phyloP scores from a whole-genome alignment of 306 rosid species.

The Calophaca sinica region DNA sequence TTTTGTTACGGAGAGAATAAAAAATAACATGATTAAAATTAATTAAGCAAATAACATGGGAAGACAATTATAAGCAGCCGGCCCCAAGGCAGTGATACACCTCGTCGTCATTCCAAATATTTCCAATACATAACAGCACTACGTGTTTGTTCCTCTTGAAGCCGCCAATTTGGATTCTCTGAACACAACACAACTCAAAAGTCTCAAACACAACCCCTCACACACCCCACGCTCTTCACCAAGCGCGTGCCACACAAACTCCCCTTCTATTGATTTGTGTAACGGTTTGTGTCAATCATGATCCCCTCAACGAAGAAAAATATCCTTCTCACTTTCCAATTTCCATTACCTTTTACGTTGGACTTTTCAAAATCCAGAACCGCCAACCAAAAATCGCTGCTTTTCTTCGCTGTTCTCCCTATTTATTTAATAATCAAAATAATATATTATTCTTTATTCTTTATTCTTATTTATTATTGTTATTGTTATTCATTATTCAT shows the following conservation, averaged over 20 bases:
- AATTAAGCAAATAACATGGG: no score
- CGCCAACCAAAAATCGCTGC: slow-evolving; percentile 60
- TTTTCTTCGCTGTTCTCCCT: slow-evolving; percentile 55
- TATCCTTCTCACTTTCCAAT: slow-evolving; percentile 14
- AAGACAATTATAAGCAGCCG: no score
- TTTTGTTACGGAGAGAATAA: no score
- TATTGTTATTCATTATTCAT: neutral
- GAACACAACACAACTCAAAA: neutral
- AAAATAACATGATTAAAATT: no score
- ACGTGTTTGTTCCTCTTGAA: slow-evolving; percentile 1
- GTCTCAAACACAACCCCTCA: neutral
- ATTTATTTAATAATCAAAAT: slow-evolving; percentile 13
- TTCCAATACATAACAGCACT: slow-evolving; percentile 41
- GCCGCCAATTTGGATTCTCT: slow-evolving; percentile 51
- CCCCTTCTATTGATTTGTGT: slow-evolving; percentile 2
- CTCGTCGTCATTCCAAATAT: no score
- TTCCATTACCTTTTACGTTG: neutral
- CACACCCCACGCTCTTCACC: neutral
- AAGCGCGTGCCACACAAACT: slow-evolving; percentile 34
- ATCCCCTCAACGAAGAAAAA: neutral
- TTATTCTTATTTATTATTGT: neutral
- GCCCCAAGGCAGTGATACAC: slow-evolving; percentile 33
- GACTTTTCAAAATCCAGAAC: slow-evolving; percentile 66
- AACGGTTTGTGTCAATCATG: neutral
- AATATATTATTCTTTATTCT: neutral